Percentiles rank a stretch among this genome's conserved stretches.
These are phyloP conservation scores for Lathyrus oleraceus DNA, from an alignment of 306 rosid species.

Conservation along the genomic window DNA sequence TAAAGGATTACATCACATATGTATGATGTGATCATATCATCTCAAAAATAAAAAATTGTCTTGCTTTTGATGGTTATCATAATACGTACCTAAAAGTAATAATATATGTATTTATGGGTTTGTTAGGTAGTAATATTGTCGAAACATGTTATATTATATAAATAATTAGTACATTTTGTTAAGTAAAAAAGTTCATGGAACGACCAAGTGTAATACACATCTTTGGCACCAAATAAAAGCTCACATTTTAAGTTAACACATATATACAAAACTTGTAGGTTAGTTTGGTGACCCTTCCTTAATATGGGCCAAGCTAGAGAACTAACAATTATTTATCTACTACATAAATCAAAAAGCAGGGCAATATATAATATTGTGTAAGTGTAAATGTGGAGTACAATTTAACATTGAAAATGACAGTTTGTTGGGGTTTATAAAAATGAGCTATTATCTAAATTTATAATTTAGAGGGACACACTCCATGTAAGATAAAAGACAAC, in stretches of 20 bases:
- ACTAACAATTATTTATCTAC: background rate
- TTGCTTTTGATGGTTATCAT: constrained; percentile 34
- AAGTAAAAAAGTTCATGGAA: background rate
- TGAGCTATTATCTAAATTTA: background rate
- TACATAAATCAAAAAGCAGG: background rate
- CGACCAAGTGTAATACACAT: background rate
- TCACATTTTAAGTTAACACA: background rate
- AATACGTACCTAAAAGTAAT: constrained; percentile 11
- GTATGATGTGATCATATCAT: constrained; percentile 4
- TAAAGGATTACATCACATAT: constrained; percentile 10
- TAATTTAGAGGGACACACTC: background rate
- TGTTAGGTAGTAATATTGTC: constrained; percentile 3
- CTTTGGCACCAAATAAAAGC: background rate
- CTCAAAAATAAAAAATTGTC: constrained; percentile 5
- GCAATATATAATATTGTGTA: background rate
- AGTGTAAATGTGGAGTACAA: background rate
- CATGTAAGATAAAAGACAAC: too few relatives aligned
- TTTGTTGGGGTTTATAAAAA: background rate
- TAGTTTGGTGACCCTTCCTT: constrained; percentile 21
- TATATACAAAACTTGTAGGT: background rate
- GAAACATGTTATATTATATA: background rate
- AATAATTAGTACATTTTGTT: background rate
- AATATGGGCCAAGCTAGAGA: constrained; percentile 8
- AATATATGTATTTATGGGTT: background rate
- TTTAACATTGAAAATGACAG: background rate